Conservation (phyloP, 371 early-diverging fungal genomes). For the Nematocida ironsii region DNA sequence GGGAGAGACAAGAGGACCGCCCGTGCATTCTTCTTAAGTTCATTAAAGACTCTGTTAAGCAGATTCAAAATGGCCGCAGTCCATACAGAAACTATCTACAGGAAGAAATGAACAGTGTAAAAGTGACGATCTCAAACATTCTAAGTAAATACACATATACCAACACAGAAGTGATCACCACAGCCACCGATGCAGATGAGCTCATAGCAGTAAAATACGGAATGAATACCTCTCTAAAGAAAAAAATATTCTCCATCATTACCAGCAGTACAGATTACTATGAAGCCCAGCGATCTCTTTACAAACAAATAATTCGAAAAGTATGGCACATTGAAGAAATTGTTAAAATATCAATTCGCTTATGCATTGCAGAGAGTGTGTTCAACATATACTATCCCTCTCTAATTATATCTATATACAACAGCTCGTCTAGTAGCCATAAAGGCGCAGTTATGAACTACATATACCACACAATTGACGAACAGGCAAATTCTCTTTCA, state of each 20-base stretch:
- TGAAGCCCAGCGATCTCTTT: constrained; percentile 44
- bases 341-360: constrained; percentile 4
- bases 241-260: constrained; percentile 42
- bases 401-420: constrained; percentile 21
- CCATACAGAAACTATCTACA: constrained; percentile 53
- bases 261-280: constrained; percentile 37
- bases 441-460: constrained; percentile 41
- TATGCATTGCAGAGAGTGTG: constrained; percentile 34
- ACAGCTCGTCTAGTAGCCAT: constrained; percentile 29
- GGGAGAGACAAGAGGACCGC: not conserved
- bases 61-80: not conserved
- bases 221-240: constrained; percentile 55
- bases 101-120: constrained; percentile 42
- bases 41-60: constrained; percentile 16
- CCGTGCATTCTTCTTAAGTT: constrained; percentile 14
- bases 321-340: constrained; percentile 55
- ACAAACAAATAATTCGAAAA: constrained; percentile 44
- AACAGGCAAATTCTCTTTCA: not conserved
- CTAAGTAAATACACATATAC: constrained; percentile 7
- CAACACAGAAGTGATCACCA: constrained; percentile 11
- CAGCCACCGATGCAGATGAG: constrained; percentile 23
- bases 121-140: constrained; percentile 10
- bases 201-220: constrained; percentile 40
- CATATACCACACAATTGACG: constrained; percentile 34
- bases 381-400: constrained; percentile 52